Percentiles rank a stretch among this genome's conserved stretches.
These are phyloP conservation scores for Aspergillus fumigatus DNA, from an alignment of 2,329 filamentous ascomycete genomes.

Conservation along the genomic window DNA sequence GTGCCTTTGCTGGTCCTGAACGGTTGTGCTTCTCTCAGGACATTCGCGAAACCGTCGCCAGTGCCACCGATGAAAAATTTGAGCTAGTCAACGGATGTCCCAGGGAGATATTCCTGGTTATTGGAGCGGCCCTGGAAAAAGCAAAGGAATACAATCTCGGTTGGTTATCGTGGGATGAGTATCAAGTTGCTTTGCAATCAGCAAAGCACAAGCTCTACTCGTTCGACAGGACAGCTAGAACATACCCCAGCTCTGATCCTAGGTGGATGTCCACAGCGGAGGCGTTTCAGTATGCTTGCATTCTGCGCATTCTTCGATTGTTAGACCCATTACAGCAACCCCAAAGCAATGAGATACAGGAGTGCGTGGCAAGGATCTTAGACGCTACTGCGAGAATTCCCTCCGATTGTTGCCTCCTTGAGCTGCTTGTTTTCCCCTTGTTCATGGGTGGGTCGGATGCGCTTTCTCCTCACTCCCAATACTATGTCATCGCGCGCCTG, in stretches of 20 bases:
- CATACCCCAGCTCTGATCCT: slow-evolving; percentile 20
- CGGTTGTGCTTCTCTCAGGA: slow-evolving; percentile 26
- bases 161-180: slow-evolving; percentile 17
- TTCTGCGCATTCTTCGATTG: slow-evolving; percentile 24
- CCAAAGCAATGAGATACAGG: slow-evolving; percentile 18
- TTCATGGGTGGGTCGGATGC: slow-evolving; percentile 28
- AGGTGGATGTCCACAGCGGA: slow-evolving; percentile 23
- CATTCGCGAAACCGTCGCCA: slow-evolving; percentile 22
- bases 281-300: slow-evolving; percentile 24
- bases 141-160: slow-evolving; percentile 21
- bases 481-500: slow-evolving; percentile 26
- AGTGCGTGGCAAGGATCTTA: slow-evolving; percentile 22
- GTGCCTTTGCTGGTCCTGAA: slow-evolving; percentile 22
- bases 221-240: slow-evolving; percentile 17
- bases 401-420: slow-evolving; percentile 18
- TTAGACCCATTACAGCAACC: slow-evolving; percentile 19
- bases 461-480: slow-evolving; percentile 24
- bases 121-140: slow-evolving; percentile 23
- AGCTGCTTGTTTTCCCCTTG: slow-evolving; percentile 25
- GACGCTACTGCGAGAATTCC: slow-evolving; percentile 24
- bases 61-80: slow-evolving; percentile 20
- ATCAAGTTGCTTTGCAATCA: slow-evolving; percentile 12
- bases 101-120: slow-evolving; percentile 25
- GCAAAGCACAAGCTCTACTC: slow-evolving; percentile 19
- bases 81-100: slow-evolving; percentile 29